Conservation (phyloP, 225 moss, liverwort and hornwort genomes). For the Physcomitrium patens region DNA sequence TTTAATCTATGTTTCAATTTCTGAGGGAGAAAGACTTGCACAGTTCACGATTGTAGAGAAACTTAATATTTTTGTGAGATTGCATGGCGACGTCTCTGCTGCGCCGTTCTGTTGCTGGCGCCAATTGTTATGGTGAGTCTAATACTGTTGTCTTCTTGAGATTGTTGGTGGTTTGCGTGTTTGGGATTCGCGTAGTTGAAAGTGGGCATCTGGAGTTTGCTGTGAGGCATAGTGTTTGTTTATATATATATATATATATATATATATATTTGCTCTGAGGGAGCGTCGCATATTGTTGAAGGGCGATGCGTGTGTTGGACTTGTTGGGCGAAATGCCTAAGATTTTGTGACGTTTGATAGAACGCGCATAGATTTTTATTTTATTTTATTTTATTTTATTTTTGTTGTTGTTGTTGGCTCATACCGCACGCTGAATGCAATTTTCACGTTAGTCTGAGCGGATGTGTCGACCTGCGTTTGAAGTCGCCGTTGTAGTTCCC, state of each 20-base stretch:
- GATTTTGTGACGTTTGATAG: not conserved
- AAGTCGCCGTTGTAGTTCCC: not conserved
- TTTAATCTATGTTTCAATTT: too few species aligned
- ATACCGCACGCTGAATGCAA: not conserved
- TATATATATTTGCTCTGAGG: not conserved
- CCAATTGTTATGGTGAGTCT: constrained; percentile 34
- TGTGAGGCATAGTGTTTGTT: too few species aligned
- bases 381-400: not conserved
- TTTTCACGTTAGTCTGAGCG: not conserved
- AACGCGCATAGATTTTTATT: not conserved
- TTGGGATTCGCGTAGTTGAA: not conserved
- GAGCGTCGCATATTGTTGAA: not conserved
- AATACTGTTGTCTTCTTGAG: not conserved
- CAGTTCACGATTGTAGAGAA: not conserved
- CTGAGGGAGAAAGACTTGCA: not conserved
- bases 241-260: not conserved
- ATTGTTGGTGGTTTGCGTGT: not conserved
- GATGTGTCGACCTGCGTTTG: not conserved
- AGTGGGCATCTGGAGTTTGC: not conserved
- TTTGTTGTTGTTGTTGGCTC: not conserved
- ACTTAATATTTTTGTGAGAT: not conserved
- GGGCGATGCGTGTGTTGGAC: not conserved
- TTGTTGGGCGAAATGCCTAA: not conserved
- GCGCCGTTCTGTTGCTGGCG: constrained; percentile 35
- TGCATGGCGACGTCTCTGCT: constrained; percentile 57